Base-by-base conservation (phyloP, 1,284 basidiomycete species). In the Sutorius eximius region DNA sequence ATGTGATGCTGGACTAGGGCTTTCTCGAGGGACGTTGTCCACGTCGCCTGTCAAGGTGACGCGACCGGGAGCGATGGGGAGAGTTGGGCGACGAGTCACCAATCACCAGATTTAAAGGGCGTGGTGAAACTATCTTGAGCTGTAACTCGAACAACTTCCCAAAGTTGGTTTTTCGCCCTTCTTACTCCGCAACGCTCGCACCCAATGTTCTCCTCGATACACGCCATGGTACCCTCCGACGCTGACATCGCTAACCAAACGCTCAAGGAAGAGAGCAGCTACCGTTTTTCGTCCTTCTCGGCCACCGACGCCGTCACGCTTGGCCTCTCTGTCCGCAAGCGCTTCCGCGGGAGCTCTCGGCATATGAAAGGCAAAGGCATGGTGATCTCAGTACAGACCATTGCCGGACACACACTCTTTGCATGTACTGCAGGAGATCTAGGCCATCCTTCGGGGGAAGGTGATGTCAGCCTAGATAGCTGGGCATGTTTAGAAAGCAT, bases 341-440 rank as follows among this genome's bases (percentile, higher is more conserved):
- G 89, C 24, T 92, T 91, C 63, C 82, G 89, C 50, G 80, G 80
- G n/a, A 83, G 84, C 18, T 78, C 81, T 37, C 78, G 89, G 27
- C 86, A 89, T 66, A 73, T 76, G 16, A 87, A 86, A 65, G 89
- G 89, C 30, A 88, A 89, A 66, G 90, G 89, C 24, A 79, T 90
- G 55, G 84, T 89, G 44, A 82, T 91, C 57, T 85, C 86, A 13
- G 82, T 91, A 55, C 87, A 90, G 68, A 83, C 85, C 16, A 84
- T 89, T 56, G 83, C 83, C 3, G 89, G 89, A 1, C 89, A 92
- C 63, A 83, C 82, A 0, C 73, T 92, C 36, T 92, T 92, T 67
- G 78, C 88, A 2, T 92, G 89, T 62, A 89, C 89, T 1, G 88
- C 89, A 40, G 89, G 89, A 15, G 89, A 91, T 68, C 67, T 89